Evolutionary conservation across 2,329 filamentous ascomycete species (phyloP).

Genomic region (Pseudogymnoascus pannorum): DNA sequence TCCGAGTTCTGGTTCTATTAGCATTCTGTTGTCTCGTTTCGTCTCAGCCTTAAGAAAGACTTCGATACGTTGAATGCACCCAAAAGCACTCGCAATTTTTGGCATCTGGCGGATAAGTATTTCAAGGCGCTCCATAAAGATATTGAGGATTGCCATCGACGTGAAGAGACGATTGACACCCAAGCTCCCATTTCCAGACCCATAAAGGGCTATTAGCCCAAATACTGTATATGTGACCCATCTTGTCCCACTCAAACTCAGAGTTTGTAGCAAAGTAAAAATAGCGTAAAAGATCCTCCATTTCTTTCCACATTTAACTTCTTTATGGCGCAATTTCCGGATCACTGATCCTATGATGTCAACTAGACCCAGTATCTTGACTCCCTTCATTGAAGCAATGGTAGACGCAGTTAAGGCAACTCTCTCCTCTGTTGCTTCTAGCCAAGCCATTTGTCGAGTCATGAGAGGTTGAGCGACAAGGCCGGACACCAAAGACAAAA

Average conservation of each 20-base stretch:
- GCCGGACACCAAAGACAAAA: not conserved
- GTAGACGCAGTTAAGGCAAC: slow-evolving; percentile 35
- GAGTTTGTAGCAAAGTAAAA: not conserved
- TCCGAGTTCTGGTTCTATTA: not conserved
- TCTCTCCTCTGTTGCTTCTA: slow-evolving; percentile 34
- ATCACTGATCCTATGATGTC: slow-evolving; percentile 23
- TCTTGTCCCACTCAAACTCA: slow-evolving; percentile 2
- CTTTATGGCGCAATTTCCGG: not conserved
- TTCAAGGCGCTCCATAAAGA: slow-evolving; percentile 7
- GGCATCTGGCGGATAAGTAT: slow-evolving; percentile 7
- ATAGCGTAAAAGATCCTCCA: slow-evolving; percentile 1
- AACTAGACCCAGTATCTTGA: slow-evolving; percentile 39
- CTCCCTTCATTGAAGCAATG: slow-evolving; percentile 35
- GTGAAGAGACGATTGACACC: slow-evolving; percentile 2
- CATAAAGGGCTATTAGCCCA: not conserved
- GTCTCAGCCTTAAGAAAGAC: not conserved
- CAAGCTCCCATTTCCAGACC: not conserved
- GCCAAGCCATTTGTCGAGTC: slow-evolving; percentile 29
- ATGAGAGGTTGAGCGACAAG: not conserved
- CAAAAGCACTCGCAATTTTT: not conserved
- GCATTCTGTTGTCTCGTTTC: not conserved
- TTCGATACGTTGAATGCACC: not conserved
- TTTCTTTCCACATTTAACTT: slow-evolving; percentile 1
- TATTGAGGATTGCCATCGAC: slow-evolving; percentile 5
- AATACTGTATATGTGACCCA: slow-evolving; percentile 6